A percentile compares a stretch with the other conserved stretches of the same genome.
phyloP scores from a whole-genome alignment of 345 rosid species.

The Eucalyptus sp. region DNA sequence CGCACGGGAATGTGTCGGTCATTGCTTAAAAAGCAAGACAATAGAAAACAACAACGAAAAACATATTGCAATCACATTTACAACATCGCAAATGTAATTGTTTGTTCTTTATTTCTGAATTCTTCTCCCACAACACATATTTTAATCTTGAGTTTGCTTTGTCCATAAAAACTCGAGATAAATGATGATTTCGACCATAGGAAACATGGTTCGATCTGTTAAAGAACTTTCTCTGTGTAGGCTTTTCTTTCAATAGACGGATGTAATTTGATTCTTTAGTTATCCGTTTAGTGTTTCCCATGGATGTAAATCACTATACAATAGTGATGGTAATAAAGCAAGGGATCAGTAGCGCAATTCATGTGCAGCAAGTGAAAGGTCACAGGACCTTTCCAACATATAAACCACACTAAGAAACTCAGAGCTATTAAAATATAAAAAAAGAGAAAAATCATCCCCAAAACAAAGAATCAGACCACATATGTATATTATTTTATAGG shows the following conservation, averaged over 20 bases:
- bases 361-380: background rate
- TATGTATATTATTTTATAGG: too few relatives aligned
- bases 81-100: background rate
- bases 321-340: background rate
- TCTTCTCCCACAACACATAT: background rate
- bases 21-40: background rate
- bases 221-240: background rate
- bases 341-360: background rate
- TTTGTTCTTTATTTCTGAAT: too few relatives aligned
- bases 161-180: background rate
- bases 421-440: too few relatives aligned
- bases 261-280: background rate
- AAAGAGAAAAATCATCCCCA: background rate
- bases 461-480: too few relatives aligned
- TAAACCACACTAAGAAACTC: too few relatives aligned
- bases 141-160: too few relatives aligned
- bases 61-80: background rate
- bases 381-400: background rate
- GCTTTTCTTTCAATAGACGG: too few relatives aligned
- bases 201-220: background rate
- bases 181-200: background rate
- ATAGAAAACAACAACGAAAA: background rate
- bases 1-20: background rate
- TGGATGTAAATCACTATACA: background rate
- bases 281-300: background rate